These are phyloP conservation scores for Furcasterigmium sp. DNA, from an alignment of 2,329 filamentous ascomycete genomes.

Conservation along the genomic window DNA sequence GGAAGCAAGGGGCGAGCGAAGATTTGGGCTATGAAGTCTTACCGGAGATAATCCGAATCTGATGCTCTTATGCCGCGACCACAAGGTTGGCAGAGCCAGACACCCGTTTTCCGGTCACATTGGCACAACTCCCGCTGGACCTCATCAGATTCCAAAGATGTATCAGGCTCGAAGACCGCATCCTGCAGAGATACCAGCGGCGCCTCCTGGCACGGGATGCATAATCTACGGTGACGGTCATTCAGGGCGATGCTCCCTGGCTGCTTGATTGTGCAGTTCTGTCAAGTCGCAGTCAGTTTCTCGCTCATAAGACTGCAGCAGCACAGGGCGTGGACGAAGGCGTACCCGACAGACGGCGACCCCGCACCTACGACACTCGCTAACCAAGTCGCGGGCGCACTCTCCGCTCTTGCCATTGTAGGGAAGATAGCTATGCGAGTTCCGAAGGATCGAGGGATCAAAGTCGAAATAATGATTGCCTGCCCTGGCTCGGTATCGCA, in stretches of 20 bases:
- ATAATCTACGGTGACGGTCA: conserved; percentile 76
- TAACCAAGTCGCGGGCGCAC: conserved; percentile 86
- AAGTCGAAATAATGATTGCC: conserved; percentile 57
- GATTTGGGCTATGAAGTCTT: conserved; percentile 19
- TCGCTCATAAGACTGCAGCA: neutral
- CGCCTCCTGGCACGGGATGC: conserved; percentile 66
- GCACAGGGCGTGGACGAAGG: neutral
- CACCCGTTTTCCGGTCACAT: conserved; percentile 44
- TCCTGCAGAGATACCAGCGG: conserved; percentile 55
- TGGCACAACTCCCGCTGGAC: conserved; percentile 52
- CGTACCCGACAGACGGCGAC: conserved; percentile 74
- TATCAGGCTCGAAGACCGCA: conserved; percentile 35
- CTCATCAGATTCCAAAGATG: conserved; percentile 45
- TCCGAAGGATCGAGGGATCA: conserved; percentile 36
- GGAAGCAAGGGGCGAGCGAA: neutral
- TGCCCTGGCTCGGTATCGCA: conserved; percentile 53
- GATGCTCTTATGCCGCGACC: conserved; percentile 62
- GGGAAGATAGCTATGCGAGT: neutral
- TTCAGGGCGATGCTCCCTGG: conserved; percentile 63
- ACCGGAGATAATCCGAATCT: conserved; percentile 56
- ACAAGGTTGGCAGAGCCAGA: conserved; percentile 86
- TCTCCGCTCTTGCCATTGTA: conserved; percentile 64
- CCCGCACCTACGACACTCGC: conserved; percentile 72
- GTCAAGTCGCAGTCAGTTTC: conserved; percentile 3
- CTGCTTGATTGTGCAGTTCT: conserved; percentile 90